These are phyloP conservation scores for Amyloporia xantha DNA, from an alignment of 768 basidiomycete genomes.

Conservation along the genomic window DNA sequence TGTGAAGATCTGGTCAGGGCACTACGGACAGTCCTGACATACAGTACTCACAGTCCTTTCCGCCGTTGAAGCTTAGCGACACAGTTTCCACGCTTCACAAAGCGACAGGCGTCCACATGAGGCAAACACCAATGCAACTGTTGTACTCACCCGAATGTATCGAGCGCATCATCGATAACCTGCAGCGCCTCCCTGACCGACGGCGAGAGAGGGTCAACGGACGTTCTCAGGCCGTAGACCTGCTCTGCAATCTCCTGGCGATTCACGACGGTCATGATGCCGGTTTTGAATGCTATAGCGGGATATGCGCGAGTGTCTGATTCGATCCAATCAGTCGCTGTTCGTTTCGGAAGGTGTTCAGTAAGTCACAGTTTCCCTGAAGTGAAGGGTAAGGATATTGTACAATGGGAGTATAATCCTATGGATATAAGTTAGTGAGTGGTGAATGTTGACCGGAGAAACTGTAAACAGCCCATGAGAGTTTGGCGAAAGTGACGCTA, in stretches of 20 bases:
- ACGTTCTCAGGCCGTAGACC: conserved; percentile 57
- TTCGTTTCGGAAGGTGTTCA: no score
- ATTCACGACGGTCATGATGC: conserved; percentile 35
- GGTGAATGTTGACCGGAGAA: no score
- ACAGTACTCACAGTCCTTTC: conserved; percentile 82
- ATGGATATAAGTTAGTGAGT: no score
- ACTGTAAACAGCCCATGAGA: no score
- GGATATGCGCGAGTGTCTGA: no score
- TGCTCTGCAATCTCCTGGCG: conserved; percentile 43
- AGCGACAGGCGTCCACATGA: neutral
- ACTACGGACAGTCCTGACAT: neutral
- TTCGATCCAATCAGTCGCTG: no score
- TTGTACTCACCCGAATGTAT: conserved; percentile 71
- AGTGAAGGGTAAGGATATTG: no score
- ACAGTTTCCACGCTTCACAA: conserved; percentile 54
- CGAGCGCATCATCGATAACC: conserved; percentile 74
- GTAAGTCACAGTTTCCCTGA: no score
- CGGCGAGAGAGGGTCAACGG: conserved; percentile 45
- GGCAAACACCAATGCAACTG: conserved; percentile 3
- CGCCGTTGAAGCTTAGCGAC: conserved; percentile 95
- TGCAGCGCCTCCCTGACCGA: conserved; percentile 72
- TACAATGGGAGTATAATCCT: no score
- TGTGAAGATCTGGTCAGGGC: conserved; percentile 27
- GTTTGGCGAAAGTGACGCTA: no score
- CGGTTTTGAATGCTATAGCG: no score